Evolutionary conservation across 768 basidiomycete genomes (phyloP), one percentile per base, ranked within the genome.

Genomic region (Leucogyrophana mollusca): DNA sequence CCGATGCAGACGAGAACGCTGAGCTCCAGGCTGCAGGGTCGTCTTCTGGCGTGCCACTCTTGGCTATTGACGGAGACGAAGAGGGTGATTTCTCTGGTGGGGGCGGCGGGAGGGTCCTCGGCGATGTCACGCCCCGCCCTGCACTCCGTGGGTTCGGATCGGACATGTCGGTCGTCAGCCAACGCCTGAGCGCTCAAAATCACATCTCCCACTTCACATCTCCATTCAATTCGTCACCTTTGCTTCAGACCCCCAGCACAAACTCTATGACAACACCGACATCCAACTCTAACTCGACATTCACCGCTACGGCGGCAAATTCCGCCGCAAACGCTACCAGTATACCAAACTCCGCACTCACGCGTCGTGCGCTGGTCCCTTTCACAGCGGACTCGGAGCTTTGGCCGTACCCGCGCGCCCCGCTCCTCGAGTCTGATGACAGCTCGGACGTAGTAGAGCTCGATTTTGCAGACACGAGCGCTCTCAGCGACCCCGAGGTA

Each of bases 381-480:
- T 87, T 87, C 56, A 76, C 73, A 41, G 66, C 80, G 0, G 80
- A 81, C 49, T 80, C 83, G 7, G 81, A 85, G 25, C 69, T 87
- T 13, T 88, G 85, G 86, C 84, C 87, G 4, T 85, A 85, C 56
- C 76, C 79, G 0, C 79, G 74, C 32, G 66, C 67, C 4, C 72
- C 72, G 9, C 65, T 71, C 38, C 66, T 73, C 46, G 72, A 73
- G 46, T 58, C 46, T 42, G 67, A 67, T 32, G 69, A 72, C n/a
- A 78, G 77, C 4, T 72, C 71, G 4, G 86, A 85, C 45, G 78
- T 90, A 20, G 76, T 89, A 9, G 87, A 89, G 61, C 78, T 90
- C 41, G 84, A 86, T 59, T 90, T 87, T 56, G 74, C 74, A 4
- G 87, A 89, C 45, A 89, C 77, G 34, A 82, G 84, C 47, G 80